Percentiles rank a stretch among this genome's conserved stretches.
Conservation (phyloP, 2,329 filamentous ascomycete species). For the Aspergillus felis region DNA sequence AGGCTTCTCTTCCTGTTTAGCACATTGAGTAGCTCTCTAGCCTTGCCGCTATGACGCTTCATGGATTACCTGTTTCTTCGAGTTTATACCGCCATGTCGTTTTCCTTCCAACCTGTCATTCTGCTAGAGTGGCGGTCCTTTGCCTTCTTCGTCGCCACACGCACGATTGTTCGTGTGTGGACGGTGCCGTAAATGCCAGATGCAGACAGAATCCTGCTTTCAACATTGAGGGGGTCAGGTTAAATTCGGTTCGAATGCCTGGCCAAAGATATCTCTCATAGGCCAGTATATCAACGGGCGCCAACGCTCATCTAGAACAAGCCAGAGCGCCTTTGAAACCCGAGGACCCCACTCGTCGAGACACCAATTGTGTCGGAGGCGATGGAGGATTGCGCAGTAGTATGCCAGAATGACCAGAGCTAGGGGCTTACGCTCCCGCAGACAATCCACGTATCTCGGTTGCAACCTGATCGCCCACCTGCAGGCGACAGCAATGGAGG, state of each 20-base stretch:
- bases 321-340: slow-evolving; percentile 60
- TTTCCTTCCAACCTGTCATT: no score
- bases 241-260: slow-evolving; percentile 15
- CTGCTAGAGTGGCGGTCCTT: background rate
- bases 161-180: background rate
- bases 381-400: slow-evolving; percentile 57
- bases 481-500: slow-evolving; percentile 44
- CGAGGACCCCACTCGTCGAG: slow-evolving; percentile 61
- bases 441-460: slow-evolving; percentile 31
- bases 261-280: slow-evolving; percentile 28
- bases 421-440: slow-evolving; percentile 35
- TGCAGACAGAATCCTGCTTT: background rate
- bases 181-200: no score
- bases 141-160: background rate
- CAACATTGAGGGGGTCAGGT: background rate
- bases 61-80: background rate
- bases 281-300: slow-evolving; percentile 27
- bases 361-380: slow-evolving; percentile 62
- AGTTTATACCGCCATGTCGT: background rate
- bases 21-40: background rate
- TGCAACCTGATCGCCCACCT: slow-evolving; percentile 37
- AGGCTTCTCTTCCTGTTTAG: slow-evolving; percentile 9
- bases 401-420: slow-evolving; percentile 57
- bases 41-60: background rate
- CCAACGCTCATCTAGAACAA: slow-evolving; percentile 28